phyloP scores from a whole-genome alignment of 768 basidiomycete species.

The Pleurotus sapidus region DNA sequence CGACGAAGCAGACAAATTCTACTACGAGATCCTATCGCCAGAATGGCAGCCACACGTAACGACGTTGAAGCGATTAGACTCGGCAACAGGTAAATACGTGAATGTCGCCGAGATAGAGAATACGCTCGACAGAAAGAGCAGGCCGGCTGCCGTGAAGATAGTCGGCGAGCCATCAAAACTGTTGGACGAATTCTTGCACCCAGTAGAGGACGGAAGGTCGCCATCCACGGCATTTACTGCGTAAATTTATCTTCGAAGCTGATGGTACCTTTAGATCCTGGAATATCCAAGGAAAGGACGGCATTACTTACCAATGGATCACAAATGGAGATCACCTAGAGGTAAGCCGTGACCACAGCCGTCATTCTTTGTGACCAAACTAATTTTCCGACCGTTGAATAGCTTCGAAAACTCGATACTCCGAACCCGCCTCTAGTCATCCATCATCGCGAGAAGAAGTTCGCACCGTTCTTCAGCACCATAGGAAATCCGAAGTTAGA shows the following conservation, averaged over 20 bases:
- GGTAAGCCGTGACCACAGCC: neutral
- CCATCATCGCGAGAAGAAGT: neutral
- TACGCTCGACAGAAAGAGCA: neutral
- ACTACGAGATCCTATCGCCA: slow-evolving; percentile 6
- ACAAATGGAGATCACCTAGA: slow-evolving; percentile 1
- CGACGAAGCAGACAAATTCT: neutral
- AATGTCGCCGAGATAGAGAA: neutral
- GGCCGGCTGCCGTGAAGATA: neutral
- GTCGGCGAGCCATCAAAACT: neutral
- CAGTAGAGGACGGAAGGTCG: neutral
- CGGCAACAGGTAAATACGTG: neutral
- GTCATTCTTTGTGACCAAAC: neutral
- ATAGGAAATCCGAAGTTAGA: neutral
- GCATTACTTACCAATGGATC: neutral
- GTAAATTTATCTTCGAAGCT: neutral
- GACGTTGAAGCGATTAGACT: neutral
- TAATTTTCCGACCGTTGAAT: neutral
- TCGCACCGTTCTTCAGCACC: neutral
- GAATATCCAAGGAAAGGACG: neutral
- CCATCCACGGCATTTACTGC: too few species aligned
- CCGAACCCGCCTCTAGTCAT: neutral
- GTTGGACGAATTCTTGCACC: neutral
- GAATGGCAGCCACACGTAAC: slow-evolving; percentile 1
- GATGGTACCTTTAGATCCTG: neutral
- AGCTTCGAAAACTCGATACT: neutral